Evolutionary conservation across 768 basidiomycete species (phyloP), one percentile per base, ranked within the genome.

Genomic region (Tephrocybe sp.): DNA sequence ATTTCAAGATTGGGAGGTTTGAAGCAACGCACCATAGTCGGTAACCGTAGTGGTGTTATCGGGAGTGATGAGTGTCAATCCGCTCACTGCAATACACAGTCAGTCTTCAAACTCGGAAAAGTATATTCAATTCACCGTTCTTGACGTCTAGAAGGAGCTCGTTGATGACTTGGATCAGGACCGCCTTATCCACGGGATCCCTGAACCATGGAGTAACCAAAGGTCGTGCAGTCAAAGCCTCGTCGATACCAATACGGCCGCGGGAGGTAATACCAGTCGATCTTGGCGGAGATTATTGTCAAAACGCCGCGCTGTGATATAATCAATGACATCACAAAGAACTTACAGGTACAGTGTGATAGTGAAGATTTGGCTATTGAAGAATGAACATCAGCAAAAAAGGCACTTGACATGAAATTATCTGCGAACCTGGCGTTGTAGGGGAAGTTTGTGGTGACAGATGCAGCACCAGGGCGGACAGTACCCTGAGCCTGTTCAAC

Each of bases 191-290:
- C 8, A 74, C 66, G 0, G 79, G 72, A 58, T 84, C 80, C 18
- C 67, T 66, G 57, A 84, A 75, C 82, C 82, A 84, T 1, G 83
- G 82, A 54, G 76, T 69, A 16, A 71, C 69, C 30, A 83, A 60
- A 3, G 77, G 69, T 23, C 68, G 64, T 12, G 71, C 79, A 16
- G 71, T 75, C 42, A 83, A 57, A 4, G 72, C 73, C 12, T 75
- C 72, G 46, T 79, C 74, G 50, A 84, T 76, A 18, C 83, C 83
- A 48, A 84, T 72, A 23, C 82, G 78, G 5, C 82, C 83, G 44
- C 81, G 77, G 11, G 83, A 85, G 1, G 77, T 79, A 39, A 82
- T 73, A 41, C 82, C 82, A 12, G 73, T 73, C 2, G 82, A 82
- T n/a, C 78, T 79, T 50, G 2, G 41, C 16, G 23, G 49, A 25